Evolutionary conservation across 345 rosid genomes (phyloP).

Genomic region (Eucalyptus polyanthemos): DNA sequence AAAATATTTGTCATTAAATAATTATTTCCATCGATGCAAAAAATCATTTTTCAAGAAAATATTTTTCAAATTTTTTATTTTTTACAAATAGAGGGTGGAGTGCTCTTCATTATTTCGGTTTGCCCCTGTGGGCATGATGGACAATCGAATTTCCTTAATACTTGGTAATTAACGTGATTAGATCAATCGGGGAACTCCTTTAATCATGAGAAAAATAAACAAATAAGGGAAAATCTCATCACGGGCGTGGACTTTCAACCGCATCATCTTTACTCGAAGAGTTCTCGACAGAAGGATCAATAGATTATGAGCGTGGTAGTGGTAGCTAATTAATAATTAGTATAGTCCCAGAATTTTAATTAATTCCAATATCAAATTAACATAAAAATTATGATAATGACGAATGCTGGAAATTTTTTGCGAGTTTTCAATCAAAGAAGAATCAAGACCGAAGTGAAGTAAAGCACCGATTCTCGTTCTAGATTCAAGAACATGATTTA

Average conservation of each 20-base stretch:
- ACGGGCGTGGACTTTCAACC: not conserved
- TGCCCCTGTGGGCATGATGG: not conserved
- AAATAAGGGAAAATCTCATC: not conserved
- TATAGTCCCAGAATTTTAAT: not conserved
- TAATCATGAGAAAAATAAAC: not conserved
- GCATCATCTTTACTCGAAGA: not conserved
- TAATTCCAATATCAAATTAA: not conserved
- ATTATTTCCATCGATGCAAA: not conserved
- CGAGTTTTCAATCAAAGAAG: not conserved
- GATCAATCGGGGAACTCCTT: not conserved
- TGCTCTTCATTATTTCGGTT: not conserved
- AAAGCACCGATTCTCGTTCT: not conserved
- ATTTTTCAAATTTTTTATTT: fast-evolving
- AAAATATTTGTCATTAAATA: not conserved
- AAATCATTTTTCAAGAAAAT: not conserved
- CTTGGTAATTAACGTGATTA: not conserved
- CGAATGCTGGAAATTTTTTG: not conserved
- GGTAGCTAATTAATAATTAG: not conserved
- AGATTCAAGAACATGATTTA: not conserved
- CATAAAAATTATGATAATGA: not conserved
- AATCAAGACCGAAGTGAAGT: not conserved
- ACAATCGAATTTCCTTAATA: not conserved
- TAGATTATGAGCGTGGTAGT: not conserved
- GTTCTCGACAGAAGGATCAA: not conserved
- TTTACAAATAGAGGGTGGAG: not conserved